Conservation (phyloP, 139 green algal genomes). For the Chlamydomonas incerta region DNA sequence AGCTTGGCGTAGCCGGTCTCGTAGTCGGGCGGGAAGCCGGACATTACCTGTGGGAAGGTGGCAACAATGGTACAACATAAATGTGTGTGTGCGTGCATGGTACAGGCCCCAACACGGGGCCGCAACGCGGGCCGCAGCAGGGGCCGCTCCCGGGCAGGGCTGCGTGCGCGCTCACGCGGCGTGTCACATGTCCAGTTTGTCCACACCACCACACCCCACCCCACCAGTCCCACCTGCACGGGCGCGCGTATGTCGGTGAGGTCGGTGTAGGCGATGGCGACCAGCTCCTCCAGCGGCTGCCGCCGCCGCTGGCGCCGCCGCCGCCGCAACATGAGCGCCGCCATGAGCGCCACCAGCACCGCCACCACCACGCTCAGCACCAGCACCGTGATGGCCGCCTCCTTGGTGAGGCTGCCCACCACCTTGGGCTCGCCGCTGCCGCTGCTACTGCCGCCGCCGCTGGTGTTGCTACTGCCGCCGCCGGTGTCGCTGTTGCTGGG, state of each 20-base stretch:
- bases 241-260: constrained; percentile 21
- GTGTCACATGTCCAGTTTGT: too few relatives aligned
- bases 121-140: too few relatives aligned
- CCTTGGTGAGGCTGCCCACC: neutral
- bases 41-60: constrained; percentile 6
- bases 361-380: neutral
- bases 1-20: constrained; percentile 17
- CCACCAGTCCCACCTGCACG: neutral
- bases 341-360: neutral
- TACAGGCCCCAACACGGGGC: neutral
- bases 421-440: neutral
- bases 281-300: constrained; percentile 28
- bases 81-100: neutral
- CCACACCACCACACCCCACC: too few relatives aligned
- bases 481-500: neutral
- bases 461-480: neutral
- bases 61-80: too few relatives aligned
- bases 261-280: neutral
- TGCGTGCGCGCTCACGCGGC: too few relatives aligned
- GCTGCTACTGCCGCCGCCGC: neutral
- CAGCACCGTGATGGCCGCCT: neutral
- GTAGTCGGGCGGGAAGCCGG: neutral
- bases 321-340: neutral
- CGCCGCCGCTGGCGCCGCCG: neutral
- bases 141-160: too few relatives aligned